Conservation (phyloP, 495 filamentous ascomycete species). For the Aspergillus affinis region DNA sequence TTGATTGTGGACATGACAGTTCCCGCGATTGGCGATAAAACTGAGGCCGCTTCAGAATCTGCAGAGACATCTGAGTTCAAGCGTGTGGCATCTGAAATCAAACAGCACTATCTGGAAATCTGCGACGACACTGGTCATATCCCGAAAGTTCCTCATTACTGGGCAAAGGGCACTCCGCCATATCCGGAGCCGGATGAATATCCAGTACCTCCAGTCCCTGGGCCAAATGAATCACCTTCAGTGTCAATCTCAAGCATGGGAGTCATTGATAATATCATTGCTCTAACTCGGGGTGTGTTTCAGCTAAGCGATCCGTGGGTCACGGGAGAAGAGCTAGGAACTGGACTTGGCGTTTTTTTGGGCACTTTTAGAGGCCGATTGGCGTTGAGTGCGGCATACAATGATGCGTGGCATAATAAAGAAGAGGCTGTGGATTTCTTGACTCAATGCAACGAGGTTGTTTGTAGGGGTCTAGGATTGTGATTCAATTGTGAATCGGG, state of each 20-base stretch:
- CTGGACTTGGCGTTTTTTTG: constrained; percentile 38
- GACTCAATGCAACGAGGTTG: constrained; percentile 16
- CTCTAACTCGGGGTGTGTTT: constrained; percentile 23
- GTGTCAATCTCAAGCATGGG: constrained; percentile 44
- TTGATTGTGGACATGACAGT: constrained; percentile 25
- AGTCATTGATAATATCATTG: constrained; percentile 27
- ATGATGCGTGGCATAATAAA: constrained; percentile 36
- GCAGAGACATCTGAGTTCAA: constrained; percentile 13
- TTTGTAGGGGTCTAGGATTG: background rate
- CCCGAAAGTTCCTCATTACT: constrained; percentile 27
- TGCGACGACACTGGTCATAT: constrained; percentile 26
- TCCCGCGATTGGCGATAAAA: constrained; percentile 3
- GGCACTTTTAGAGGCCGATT: constrained; percentile 34
- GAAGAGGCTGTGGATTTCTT: constrained; percentile 30
- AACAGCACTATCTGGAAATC: constrained; percentile 28
- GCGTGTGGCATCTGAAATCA: constrained; percentile 16
- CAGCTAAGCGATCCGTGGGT: constrained; percentile 39
- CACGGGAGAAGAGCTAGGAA: constrained; percentile 39
- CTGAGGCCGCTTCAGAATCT: background rate
- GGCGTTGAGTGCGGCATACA: constrained; percentile 37
- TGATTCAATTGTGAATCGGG: background rate
- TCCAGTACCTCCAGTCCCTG: constrained; percentile 25
- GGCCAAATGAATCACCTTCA: constrained; percentile 27
- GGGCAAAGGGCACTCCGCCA: constrained; percentile 22
- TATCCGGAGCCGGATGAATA: constrained; percentile 23